Evolutionary conservation across 1,284 basidiomycete genomes (phyloP), one percentile per base, ranked within the genome.

Genomic region (Ceratobasidium sp.): DNA sequence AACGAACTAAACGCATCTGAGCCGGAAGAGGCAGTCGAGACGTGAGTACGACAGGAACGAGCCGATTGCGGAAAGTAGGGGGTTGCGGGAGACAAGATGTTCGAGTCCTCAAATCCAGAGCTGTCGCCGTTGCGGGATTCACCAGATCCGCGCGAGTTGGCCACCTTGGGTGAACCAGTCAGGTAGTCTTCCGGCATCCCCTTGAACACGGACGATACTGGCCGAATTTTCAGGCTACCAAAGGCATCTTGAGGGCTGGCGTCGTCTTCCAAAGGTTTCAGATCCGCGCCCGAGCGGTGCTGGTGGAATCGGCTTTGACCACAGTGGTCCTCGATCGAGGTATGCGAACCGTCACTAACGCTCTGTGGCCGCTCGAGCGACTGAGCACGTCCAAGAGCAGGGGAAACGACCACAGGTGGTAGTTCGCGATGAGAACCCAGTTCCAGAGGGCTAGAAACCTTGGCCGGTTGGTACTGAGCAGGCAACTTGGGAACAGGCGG

Each of bases 401-500:
- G 33, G 11, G 60, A 66, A 66, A 66, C 60, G 6, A 66, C 60
- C 7, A 66, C 60, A 16, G 69, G 60, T n/a, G 60, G 57, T 21
- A 56, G 53, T 49, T 70, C 53, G 25, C 42, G 54, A 39, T 19
- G 53, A 5, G 21, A 30, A 3, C 21, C 60, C 23, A 57, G 42
- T 8, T 60, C 47, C 29, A 46, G 39, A 16, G 47, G 36, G 9
- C 30, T 70, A 13, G 33, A 16, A 19, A 30, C n/a, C 50, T 64
- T 64, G 3, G 41, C 52, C 23, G 56, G 7, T n/a, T 46, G 33
- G 47, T 66, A 70, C 33, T 60, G 69, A 14, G 52, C 62, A 30
- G 69, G 69, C 16, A 70, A 23, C 21, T 64, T 64, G 27, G 56
- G 59, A n/a, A 57, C 69, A 8, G 69, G 59, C 29, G 62, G 47